Evolutionary conservation across 345 rosid genomes (phyloP).

Genomic region (Euclidium syriacum): DNA sequence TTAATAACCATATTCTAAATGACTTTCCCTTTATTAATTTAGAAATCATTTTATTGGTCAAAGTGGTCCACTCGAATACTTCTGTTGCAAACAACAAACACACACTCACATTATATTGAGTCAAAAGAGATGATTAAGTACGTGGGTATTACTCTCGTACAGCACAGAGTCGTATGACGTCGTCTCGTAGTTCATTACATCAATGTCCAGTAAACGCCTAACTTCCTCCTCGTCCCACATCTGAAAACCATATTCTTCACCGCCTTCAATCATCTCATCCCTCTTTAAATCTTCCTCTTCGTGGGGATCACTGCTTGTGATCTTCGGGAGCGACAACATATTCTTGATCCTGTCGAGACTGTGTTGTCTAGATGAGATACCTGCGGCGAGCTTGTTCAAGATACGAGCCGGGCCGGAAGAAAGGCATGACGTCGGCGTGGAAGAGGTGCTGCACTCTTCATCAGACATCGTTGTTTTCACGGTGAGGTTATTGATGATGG

Average conservation of each 20-base stretch:
- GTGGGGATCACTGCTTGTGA: not conserved
- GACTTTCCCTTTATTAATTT: not conserved
- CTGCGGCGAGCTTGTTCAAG: conserved; percentile 21
- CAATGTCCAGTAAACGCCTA: conserved; percentile 8
- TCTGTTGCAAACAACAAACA: too few species aligned
- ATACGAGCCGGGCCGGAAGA: conserved; percentile 5
- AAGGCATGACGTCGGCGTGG: not conserved
- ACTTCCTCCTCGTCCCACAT: conserved; percentile 10
- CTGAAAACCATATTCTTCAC: not conserved
- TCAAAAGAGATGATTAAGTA: conserved; percentile 15
- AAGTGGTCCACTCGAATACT: too few species aligned
- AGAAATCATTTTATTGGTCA: not conserved
- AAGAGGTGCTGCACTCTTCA: conserved; percentile 2
- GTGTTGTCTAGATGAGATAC: conserved; percentile 23
- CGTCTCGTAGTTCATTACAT: not conserved
- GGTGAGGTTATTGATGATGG: conserved; percentile 6
- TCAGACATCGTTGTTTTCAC: not conserved
- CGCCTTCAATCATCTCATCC: not conserved
- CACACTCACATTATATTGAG: not conserved
- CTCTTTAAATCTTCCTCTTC: not conserved
- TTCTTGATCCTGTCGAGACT: conserved; percentile 13
- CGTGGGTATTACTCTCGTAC: not conserved
- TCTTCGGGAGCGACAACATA: not conserved
- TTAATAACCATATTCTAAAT: not conserved
- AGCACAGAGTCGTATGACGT: conserved; percentile 5